Conservation (phyloP, 768 basidiomycete species). For the Boletellus emodensis region DNA sequence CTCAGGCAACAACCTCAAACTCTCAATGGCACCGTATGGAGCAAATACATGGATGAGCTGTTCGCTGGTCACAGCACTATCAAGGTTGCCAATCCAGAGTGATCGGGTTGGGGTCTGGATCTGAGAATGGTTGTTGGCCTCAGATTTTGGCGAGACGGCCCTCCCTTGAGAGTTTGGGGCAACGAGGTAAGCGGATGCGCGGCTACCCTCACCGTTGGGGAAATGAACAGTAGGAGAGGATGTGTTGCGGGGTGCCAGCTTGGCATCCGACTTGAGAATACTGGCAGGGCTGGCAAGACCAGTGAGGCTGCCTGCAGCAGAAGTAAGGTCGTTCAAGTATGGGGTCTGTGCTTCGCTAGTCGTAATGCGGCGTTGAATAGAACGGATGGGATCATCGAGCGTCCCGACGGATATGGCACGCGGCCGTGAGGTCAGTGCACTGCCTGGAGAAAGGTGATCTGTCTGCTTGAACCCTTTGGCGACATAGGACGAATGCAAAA, state of each 20-base stretch:
- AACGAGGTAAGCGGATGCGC: conserved; percentile 63
- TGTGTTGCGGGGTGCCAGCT: conserved; percentile 44
- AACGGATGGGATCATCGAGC: conserved; percentile 74
- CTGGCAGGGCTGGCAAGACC: conserved; percentile 30
- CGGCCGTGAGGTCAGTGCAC: conserved; percentile 48
- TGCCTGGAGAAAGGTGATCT: conserved; percentile 58
- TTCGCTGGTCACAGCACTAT: conserved; percentile 90
- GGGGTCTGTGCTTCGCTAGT: conserved; percentile 52
- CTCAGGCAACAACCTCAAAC: conserved; percentile 89
- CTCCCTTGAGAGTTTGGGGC: conserved; percentile 68
- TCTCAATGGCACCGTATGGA: conserved; percentile 96
- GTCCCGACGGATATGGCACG: conserved; percentile 88
- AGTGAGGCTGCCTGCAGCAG: conserved; percentile 30
- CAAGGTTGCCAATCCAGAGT: conserved; percentile 97
- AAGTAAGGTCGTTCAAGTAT: conserved; percentile 55
- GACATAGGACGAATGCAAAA: conserved; percentile 56
- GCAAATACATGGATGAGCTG: conserved; percentile 95
- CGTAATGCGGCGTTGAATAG: conserved; percentile 61
- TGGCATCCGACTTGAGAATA: conserved; percentile 59
- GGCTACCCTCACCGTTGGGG: conserved; percentile 56
- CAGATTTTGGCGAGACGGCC: conserved; percentile 80
- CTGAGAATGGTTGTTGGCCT: conserved; percentile 59
- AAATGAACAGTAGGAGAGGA: conserved; percentile 60
- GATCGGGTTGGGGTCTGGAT: conserved; percentile 93
- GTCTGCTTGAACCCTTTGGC: conserved; percentile 69